Conservation (phyloP, 2,329 filamentous ascomycete genomes). For the Ophiocordyceps sinensis region DNA sequence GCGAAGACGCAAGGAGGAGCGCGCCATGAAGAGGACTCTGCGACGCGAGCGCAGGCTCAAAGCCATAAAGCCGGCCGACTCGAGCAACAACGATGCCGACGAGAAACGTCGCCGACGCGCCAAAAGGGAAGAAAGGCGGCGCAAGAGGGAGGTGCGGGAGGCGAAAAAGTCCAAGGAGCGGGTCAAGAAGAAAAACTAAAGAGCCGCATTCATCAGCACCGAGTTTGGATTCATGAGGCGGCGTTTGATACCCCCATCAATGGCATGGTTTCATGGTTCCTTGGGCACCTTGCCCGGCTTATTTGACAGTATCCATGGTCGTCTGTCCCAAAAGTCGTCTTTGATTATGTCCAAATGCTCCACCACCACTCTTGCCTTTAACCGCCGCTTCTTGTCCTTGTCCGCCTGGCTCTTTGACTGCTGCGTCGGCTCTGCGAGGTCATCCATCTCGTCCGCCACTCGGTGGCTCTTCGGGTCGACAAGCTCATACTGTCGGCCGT, state of each 20-base stretch:
- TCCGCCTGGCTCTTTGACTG: slow-evolving; percentile 70
- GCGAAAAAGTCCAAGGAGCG: slow-evolving; percentile 2
- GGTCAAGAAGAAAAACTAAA: neutral
- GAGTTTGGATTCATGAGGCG: slow-evolving; percentile 10
- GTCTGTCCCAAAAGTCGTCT: slow-evolving; percentile 80
- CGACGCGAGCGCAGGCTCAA: slow-evolving; percentile 7
- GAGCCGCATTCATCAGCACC: slow-evolving; percentile 7
- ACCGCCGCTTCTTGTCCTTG: slow-evolving; percentile 65
- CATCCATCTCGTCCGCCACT: slow-evolving; percentile 29
- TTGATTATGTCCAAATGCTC: slow-evolving; percentile 91
- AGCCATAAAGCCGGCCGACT: slow-evolving; percentile 12
- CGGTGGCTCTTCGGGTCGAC: slow-evolving; percentile 42
- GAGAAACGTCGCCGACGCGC: slow-evolving; percentile 5
- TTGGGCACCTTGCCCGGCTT: slow-evolving; percentile 59
- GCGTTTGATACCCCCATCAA: slow-evolving; percentile 13
- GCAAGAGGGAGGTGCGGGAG: slow-evolving; percentile 14
- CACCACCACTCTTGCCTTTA: slow-evolving; percentile 67
- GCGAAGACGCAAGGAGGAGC: slow-evolving; percentile 13
- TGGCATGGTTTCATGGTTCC: slow-evolving; percentile 25
- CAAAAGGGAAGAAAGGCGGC: slow-evolving; percentile 7
- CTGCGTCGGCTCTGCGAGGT: slow-evolving; percentile 34
- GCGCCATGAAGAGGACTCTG: slow-evolving; percentile 8
- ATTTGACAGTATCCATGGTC: slow-evolving; percentile 72
- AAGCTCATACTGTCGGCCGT: slow-evolving; percentile 47
- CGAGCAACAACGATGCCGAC: slow-evolving; percentile 10